phyloP scores from a whole-genome alignment of 768 basidiomycete species.

The Clathrus columnatus region DNA sequence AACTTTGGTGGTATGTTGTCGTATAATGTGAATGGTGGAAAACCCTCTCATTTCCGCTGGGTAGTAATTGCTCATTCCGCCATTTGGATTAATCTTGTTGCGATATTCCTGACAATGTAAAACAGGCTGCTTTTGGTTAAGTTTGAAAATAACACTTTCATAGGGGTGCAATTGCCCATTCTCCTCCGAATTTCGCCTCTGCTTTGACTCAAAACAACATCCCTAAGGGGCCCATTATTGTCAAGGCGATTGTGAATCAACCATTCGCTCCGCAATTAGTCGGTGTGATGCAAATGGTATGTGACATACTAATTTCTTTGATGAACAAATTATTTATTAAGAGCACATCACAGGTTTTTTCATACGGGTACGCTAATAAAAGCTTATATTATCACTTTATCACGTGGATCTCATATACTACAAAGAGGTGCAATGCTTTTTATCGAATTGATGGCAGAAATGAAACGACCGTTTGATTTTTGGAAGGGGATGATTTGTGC shows the following conservation, averaged over 20 bases:
- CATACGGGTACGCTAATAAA: constrained; percentile 34
- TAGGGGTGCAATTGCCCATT: constrained; percentile 44
- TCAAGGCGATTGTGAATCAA: constrained; percentile 20
- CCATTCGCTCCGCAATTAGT: constrained; percentile 33
- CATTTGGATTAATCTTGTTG: constrained; percentile 49
- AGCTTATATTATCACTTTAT: not conserved
- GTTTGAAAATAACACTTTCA: not conserved
- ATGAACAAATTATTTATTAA: not conserved
- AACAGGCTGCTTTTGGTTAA: not conserved
- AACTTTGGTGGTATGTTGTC: constrained; percentile 39
- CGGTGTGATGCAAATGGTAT: constrained; percentile 53
- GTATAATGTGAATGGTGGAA: constrained; percentile 22
- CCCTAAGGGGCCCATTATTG: constrained; percentile 22
- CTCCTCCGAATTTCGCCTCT: constrained; percentile 40
- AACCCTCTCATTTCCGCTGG: constrained; percentile 5
- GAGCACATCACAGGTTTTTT: constrained; percentile 31
- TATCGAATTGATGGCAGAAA: constrained; percentile 47
- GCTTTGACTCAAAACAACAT: constrained; percentile 30
- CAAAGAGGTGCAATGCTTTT: constrained; percentile 31
- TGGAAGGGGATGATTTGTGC: constrained; percentile 51
- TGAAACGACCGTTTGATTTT: constrained; percentile 60
- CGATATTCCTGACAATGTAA: constrained; percentile 44
- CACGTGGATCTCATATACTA: not conserved
- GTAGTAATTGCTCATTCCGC: constrained; percentile 7
- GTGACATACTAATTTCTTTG: too few relatives aligned